Percentiles rank a stretch among this genome's conserved stretches.
These are phyloP conservation scores for Nidula niveotomentosa DNA, from an alignment of 1,284 basidiomycete species.

Conservation along the genomic window DNA sequence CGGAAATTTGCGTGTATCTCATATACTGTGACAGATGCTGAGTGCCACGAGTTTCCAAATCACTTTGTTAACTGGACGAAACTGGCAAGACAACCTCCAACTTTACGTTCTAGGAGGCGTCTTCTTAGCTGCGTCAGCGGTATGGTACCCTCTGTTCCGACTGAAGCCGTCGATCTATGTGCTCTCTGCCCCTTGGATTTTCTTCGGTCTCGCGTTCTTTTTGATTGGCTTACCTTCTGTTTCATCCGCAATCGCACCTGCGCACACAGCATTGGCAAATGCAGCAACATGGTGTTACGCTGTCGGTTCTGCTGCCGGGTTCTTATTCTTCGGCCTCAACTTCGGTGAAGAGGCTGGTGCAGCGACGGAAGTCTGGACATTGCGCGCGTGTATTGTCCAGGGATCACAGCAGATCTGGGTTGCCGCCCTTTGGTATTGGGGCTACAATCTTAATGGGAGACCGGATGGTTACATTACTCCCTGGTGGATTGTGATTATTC, in stretches of 20 bases:
- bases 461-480: slow-evolving; percentile 53
- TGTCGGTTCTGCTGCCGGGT: slow-evolving; percentile 84
- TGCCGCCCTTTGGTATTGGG: slow-evolving; percentile 94
- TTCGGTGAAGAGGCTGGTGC: slow-evolving; percentile 97
- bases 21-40: slow-evolving; percentile 51
- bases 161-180: slow-evolving; percentile 87
- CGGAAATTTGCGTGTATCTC: neutral
- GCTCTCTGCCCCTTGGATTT: slow-evolving; percentile 83
- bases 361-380: slow-evolving; percentile 88
- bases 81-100: slow-evolving; percentile 78
- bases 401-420: slow-evolving; percentile 94
- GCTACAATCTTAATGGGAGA: slow-evolving; percentile 69
- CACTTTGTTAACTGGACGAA: slow-evolving; percentile 83
- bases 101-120: slow-evolving; percentile 89
- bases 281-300: slow-evolving; percentile 90
- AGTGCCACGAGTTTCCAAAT: slow-evolving; percentile 95
- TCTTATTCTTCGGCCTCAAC: slow-evolving; percentile 92
- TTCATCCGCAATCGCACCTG: slow-evolving; percentile 54
- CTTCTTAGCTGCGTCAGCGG: slow-evolving; percentile 81
- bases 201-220: slow-evolving; percentile 89
- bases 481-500: slow-evolving; percentile 82
- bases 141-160: slow-evolving; percentile 92
- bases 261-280: slow-evolving; percentile 69
- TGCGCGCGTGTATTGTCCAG: slow-evolving; percentile 88
- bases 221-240: slow-evolving; percentile 86